These are phyloP conservation scores for Cyclotella atomus DNA, from an alignment of 108 stramenopile genomes.

Conservation along the genomic window DNA sequence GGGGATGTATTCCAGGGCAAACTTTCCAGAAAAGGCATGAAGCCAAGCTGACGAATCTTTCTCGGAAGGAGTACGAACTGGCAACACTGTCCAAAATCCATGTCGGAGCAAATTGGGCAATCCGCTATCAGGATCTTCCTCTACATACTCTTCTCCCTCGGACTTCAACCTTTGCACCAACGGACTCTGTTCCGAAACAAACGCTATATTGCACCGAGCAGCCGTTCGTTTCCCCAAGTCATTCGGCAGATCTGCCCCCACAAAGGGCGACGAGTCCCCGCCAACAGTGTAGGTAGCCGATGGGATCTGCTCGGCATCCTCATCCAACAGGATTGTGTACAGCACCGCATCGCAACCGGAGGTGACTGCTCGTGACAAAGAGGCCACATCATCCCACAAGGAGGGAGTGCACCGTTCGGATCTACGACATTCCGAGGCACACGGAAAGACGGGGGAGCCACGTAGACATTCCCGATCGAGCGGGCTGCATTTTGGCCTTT, in stretches of 20 bases:
- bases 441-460: slow-evolving; percentile 81
- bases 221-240: slow-evolving; percentile 26
- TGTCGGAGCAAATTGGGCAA: slow-evolving; percentile 50
- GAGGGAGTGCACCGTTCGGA: slow-evolving; percentile 64
- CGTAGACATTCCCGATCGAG: slow-evolving; percentile 78
- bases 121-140: slow-evolving; percentile 9
- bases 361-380: slow-evolving; percentile 58
- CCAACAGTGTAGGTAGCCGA: slow-evolving; percentile 53
- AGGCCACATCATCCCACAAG: slow-evolving; percentile 68
- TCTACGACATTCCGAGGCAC: slow-evolving; percentile 81
- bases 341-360: slow-evolving; percentile 66
- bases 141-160: slow-evolving; percentile 43
- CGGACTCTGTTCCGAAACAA: slow-evolving; percentile 69
- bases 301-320: slow-evolving; percentile 60
- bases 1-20: slow-evolving; percentile 58
- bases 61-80: slow-evolving; percentile 42
- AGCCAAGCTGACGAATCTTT: slow-evolving; percentile 20
- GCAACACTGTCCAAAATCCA: slow-evolving; percentile 78
- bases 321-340: slow-evolving; percentile 75
- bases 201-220: slow-evolving; percentile 72
- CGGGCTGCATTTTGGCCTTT: slow-evolving; percentile 60
- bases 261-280: slow-evolving; percentile 48
- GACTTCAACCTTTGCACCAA: slow-evolving; percentile 50
- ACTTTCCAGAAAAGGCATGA: slow-evolving; percentile 40
- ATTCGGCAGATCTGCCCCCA: slow-evolving; percentile 50